These are phyloP conservation scores for Tolypocladium cylindrosporum DNA, from an alignment of 2,329 filamentous ascomycete species.

Conservation along the genomic window DNA sequence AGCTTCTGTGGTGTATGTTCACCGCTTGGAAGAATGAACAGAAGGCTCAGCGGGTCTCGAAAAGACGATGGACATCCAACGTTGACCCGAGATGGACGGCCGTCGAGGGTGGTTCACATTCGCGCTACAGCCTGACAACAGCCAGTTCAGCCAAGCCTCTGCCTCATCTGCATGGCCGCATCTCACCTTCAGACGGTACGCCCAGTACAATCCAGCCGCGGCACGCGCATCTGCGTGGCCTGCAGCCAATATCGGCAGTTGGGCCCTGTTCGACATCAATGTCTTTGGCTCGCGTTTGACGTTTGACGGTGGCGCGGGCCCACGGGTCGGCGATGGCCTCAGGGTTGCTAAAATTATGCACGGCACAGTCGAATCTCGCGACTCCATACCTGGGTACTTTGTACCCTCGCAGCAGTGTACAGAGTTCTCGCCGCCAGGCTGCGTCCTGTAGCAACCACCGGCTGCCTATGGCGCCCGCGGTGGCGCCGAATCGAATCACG, in stretches of 20 bases:
- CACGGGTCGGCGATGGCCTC: not conserved
- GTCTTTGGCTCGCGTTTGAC: not conserved
- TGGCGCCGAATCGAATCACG: not conserved
- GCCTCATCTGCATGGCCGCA: not conserved
- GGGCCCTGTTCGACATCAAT: not conserved
- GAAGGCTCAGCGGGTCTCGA: not conserved
- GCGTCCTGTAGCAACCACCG: not conserved
- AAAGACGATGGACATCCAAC: not conserved
- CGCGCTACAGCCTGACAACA: not conserved
- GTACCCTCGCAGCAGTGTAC: not conserved
- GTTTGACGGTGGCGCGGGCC: not conserved
- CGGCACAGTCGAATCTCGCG: not conserved
- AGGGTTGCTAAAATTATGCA: not conserved
- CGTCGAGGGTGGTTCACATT: not conserved
- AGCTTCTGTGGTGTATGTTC: not conserved
- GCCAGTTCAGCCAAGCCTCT: not conserved
- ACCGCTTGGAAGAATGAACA: not conserved
- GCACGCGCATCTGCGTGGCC: not conserved
- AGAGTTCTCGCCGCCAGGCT: not conserved
- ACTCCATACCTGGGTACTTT: too few relatives aligned
- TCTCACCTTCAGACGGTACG: not conserved
- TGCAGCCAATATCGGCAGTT: not conserved
- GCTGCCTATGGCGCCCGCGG: not conserved
- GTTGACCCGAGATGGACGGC: not conserved
- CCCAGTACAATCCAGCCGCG: not conserved